Percentiles rank a stretch among this genome's conserved stretches.
phyloP scores from a whole-genome alignment of 805 yeast species.

The Pachysolen tannophilus region DNA sequence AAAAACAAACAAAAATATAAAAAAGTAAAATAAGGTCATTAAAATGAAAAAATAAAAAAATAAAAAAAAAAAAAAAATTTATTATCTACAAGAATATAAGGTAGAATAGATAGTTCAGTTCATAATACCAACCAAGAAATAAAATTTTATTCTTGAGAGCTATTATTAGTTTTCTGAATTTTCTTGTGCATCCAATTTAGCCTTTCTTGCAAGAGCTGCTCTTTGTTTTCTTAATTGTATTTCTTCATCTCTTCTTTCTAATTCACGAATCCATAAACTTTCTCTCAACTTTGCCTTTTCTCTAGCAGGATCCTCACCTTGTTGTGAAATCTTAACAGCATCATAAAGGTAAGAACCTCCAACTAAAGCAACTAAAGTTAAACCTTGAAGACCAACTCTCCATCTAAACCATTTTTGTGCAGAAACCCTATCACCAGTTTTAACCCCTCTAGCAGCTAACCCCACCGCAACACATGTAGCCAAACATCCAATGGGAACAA shows the following conservation, averaged over 20 bases:
- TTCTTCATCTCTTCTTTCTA: constrained; percentile 78
- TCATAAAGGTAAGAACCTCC: constrained; percentile 73
- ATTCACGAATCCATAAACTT: constrained; percentile 78
- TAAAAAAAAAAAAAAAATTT: too few species aligned
- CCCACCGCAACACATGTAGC: constrained; percentile 76
- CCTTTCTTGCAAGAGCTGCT: constrained; percentile 53
- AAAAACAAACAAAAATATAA: too few species aligned
- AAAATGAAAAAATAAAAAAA: too few species aligned
- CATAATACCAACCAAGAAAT: too few species aligned
- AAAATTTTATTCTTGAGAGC: too few species aligned
- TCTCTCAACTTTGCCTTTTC: constrained; percentile 85
- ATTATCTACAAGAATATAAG: too few species aligned
- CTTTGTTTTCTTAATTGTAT: constrained; percentile 60
- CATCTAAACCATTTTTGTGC: constrained; percentile 87
- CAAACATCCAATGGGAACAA: constrained; percentile 77
- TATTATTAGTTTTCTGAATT: too few species aligned
- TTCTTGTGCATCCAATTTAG: constrained; percentile 30
- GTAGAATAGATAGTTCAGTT: too few species aligned
- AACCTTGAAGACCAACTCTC: constrained; percentile 82
- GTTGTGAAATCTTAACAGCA: constrained; percentile 35
- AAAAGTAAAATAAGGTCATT: too few species aligned
- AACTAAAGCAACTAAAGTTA: constrained; percentile 74
- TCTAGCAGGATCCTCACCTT: constrained; percentile 56
- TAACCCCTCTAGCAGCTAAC: constrained; percentile 69
- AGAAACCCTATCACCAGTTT: constrained; percentile 59